These are phyloP conservation scores for Tephrocybe sp. DNA, from an alignment of 768 basidiomycete species.

Conservation along the genomic window DNA sequence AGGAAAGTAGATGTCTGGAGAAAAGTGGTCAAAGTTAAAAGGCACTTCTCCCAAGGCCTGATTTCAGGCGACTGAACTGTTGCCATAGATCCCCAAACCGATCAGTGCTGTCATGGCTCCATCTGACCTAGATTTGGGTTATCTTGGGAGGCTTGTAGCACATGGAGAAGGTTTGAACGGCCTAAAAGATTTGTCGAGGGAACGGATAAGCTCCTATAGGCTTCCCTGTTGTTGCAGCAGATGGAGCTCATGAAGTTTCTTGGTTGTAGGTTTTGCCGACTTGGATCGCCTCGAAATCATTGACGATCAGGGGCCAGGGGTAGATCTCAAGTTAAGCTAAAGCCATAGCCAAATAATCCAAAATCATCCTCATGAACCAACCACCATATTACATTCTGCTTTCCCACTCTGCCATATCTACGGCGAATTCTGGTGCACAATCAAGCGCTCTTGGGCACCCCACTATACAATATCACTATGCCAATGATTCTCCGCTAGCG, in stretches of 20 bases:
- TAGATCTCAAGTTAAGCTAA: not conserved
- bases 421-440: constrained; percentile 31
- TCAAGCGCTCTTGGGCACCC: constrained; percentile 64
- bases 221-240: not conserved
- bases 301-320: not conserved
- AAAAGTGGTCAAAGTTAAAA: constrained; percentile 7
- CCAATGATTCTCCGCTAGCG: constrained; percentile 71
- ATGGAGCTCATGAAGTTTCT: not conserved
- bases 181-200: not conserved
- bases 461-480: constrained; percentile 77
- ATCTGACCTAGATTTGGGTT: constrained; percentile 2
- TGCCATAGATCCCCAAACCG: constrained; percentile 19
- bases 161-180: not conserved
- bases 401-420: constrained; percentile 51
- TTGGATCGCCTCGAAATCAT: too few species aligned
- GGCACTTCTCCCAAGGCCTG: constrained; percentile 1
- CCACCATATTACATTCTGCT: constrained; percentile 72
- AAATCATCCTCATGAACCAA: constrained; percentile 18
- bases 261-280: too few species aligned
- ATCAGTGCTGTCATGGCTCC: constrained; percentile 11
- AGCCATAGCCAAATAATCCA: constrained; percentile 6
- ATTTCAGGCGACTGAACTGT: constrained; percentile 11
- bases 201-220: not conserved
- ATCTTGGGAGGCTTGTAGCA: not conserved
- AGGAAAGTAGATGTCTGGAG: constrained; percentile 14